A percentile compares a stretch with the other conserved stretches of the same genome.
Evolutionary conservation across 768 basidiomycete genomes (phyloP).

Genomic region (Amanita fuliginea): DNA sequence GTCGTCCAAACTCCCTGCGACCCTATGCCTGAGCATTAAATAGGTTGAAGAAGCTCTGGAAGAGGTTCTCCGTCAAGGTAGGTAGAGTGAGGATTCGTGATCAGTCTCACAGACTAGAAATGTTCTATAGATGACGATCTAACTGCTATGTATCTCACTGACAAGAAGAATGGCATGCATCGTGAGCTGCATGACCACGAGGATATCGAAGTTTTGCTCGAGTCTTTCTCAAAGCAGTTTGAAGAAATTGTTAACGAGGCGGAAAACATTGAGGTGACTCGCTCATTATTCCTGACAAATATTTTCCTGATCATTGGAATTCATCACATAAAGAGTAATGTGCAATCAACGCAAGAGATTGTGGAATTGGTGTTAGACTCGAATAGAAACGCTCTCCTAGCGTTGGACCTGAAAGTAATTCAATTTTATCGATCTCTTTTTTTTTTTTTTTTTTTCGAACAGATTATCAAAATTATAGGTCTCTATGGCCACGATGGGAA

Average conservation of each 20-base stretch:
- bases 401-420: slow-evolving; percentile 77
- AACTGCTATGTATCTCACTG: slow-evolving; percentile 90
- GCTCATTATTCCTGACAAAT: neutral
- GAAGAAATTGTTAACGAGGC: slow-evolving; percentile 95
- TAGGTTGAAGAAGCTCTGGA: slow-evolving; percentile 87
- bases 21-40: slow-evolving; percentile 3
- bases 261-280: slow-evolving; percentile 67
- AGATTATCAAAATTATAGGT: slow-evolving; percentile 33
- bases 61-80: slow-evolving; percentile 86
- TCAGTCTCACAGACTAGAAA: neutral
- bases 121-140: slow-evolving; percentile 82
- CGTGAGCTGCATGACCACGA: slow-evolving; percentile 76
- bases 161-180: slow-evolving; percentile 55
- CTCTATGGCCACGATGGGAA: slow-evolving; percentile 89
- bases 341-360: slow-evolving; percentile 96
- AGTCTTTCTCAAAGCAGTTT: slow-evolving; percentile 92
- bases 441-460: neutral
- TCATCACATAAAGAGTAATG: slow-evolving; percentile 69
- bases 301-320: neutral
- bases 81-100: neutral
- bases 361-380: slow-evolving; percentile 94
- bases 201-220: slow-evolving; percentile 87
- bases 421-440: neutral
- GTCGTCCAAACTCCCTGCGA: neutral
- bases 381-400: slow-evolving; percentile 86